These are phyloP conservation scores for Gloeostereum incarnatum DNA, from an alignment of 768 basidiomycete genomes.

Conservation along the genomic window DNA sequence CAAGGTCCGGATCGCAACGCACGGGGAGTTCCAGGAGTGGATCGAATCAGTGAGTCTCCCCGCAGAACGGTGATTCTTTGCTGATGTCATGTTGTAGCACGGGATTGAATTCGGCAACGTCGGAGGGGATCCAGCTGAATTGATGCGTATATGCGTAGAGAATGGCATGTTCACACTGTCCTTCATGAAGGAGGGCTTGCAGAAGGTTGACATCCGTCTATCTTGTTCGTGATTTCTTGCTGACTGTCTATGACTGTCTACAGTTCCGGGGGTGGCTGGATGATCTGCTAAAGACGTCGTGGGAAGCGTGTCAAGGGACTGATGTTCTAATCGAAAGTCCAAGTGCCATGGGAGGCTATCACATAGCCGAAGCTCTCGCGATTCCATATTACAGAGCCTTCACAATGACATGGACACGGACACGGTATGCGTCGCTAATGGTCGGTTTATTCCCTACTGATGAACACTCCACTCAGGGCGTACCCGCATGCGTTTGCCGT, in stretches of 20 bases:
- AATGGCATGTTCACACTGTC: slow-evolving; percentile 97
- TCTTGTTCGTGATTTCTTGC: slow-evolving; percentile 3
- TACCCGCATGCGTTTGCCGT: slow-evolving; percentile 99
- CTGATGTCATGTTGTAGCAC: slow-evolving; percentile 38
- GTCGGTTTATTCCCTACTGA: slow-evolving; percentile 6
- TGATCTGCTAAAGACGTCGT: slow-evolving; percentile 88
- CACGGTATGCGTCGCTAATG: slow-evolving; percentile 37
- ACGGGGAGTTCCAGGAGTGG: slow-evolving; percentile 93
- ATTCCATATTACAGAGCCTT: slow-evolving; percentile 96
- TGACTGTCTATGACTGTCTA: slow-evolving; percentile 6
- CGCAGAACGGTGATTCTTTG: neutral
- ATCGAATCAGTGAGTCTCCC: slow-evolving; percentile 71
- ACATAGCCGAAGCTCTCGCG: slow-evolving; percentile 89
- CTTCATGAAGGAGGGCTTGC: slow-evolving; percentile 84
- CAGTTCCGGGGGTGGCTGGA: slow-evolving; percentile 98
- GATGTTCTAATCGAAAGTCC: slow-evolving; percentile 94
- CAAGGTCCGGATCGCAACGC: slow-evolving; percentile 83
- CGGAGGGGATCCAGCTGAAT: slow-evolving; percentile 94
- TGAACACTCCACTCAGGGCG: slow-evolving; percentile 35
- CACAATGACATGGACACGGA: slow-evolving; percentile 97
- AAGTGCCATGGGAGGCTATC: slow-evolving; percentile 94
- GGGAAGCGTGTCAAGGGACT: slow-evolving; percentile 93
- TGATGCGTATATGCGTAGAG: slow-evolving; percentile 97
- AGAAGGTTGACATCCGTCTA: slow-evolving; percentile 52
- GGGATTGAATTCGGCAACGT: slow-evolving; percentile 95